Evolutionary conservation across 495 filamentous ascomycete species (phyloP), one percentile per base, ranked within the genome.

Genomic region (Geopyxis carbonaria): DNA sequence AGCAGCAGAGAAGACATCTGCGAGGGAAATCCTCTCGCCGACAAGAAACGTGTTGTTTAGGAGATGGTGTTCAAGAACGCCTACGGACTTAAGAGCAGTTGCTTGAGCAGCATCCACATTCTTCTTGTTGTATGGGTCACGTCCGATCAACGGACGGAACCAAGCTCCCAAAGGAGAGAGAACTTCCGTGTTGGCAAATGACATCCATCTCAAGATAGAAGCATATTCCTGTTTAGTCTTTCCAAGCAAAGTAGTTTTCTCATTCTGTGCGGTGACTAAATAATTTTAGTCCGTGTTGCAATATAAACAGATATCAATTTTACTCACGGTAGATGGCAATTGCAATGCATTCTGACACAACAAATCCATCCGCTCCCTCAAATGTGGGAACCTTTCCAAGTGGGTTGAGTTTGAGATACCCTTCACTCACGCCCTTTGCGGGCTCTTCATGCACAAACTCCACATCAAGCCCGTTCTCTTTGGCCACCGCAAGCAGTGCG

Each of bases 181-280:
- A 47, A 93, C 57, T 65, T 95, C 91, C 45, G 63, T 45, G 72
- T 93, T 93, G 70, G 73, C 74, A 63, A 74, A 92, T 31, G 86
- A 93, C 78, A 92, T 76, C 86, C 86, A 94, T 57, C 76, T 77
- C 59, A 99, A 69, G 66, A 99, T 95, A 49, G 87, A 86, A 54
- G 89, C 89, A 59, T 75, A 82, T 71, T 99, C 89, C 67, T 95
- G 85, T 78, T 99, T 99, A 65, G 86, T 95, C 75, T 94, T 94
- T 57, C 89, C 89, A 45, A 99, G 71, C 36, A 99, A 81, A 47
- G 84, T 86, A 47, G 91, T 99, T 75, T 94, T 95, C 76, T 95
- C 89, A 63, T 99, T 95, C 68, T 99, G 89, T 53, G 89, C 93
- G 58, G 89, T 83, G 57, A 99, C 89, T 97, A 58, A 35, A 14